These are phyloP conservation scores for Scheffersomyces parashehatae DNA, from an alignment of 1,139 yeast genomes.

Conservation along the genomic window DNA sequence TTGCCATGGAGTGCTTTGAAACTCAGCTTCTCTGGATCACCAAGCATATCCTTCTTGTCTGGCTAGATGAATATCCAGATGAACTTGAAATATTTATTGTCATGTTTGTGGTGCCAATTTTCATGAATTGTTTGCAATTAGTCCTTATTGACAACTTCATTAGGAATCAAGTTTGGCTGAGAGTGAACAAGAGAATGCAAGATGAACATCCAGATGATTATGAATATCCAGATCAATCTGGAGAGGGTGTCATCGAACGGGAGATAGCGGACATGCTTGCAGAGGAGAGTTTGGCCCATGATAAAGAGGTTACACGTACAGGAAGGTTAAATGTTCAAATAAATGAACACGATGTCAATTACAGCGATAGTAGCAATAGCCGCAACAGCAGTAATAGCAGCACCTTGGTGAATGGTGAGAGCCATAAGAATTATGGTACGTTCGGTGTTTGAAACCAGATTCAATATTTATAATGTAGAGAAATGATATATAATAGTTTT, in stretches of 20 bases:
- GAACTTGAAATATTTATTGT: conserved; percentile 83
- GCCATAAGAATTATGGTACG: conserved; percentile 5
- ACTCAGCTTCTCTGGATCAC: conserved; percentile 45
- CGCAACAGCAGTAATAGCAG: conserved; percentile 1
- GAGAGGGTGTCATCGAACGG: conserved; percentile 10
- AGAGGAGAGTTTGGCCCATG: conserved; percentile 3
- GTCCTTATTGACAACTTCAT: conserved; percentile 85
- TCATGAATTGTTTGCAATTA: conserved; percentile 86
- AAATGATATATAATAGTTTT: too few relatives aligned
- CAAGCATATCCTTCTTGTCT: conserved; percentile 54
- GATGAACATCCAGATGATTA: conserved; percentile 12
- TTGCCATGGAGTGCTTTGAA: conserved; percentile 42
- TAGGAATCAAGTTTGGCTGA: conserved; percentile 45
- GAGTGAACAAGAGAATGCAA: conserved; percentile 21
- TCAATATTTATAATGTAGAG: too few relatives aligned
- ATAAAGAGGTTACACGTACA: conserved; percentile 1
- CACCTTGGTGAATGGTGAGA: conserved; percentile 1
- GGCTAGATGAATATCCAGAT: conserved; percentile 77
- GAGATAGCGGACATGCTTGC: conserved; percentile 7
- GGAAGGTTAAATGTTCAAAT: not conserved
- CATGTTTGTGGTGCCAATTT: conserved; percentile 75
- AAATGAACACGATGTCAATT: not conserved
- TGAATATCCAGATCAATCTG: conserved; percentile 13
- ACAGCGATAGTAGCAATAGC: conserved; percentile 5
- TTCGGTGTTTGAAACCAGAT: conserved; percentile 1